A percentile compares a stretch with the other conserved stretches of the same genome.
phyloP scores from a whole-genome alignment of 148 eudicot species.

The Spergularia marina region DNA sequence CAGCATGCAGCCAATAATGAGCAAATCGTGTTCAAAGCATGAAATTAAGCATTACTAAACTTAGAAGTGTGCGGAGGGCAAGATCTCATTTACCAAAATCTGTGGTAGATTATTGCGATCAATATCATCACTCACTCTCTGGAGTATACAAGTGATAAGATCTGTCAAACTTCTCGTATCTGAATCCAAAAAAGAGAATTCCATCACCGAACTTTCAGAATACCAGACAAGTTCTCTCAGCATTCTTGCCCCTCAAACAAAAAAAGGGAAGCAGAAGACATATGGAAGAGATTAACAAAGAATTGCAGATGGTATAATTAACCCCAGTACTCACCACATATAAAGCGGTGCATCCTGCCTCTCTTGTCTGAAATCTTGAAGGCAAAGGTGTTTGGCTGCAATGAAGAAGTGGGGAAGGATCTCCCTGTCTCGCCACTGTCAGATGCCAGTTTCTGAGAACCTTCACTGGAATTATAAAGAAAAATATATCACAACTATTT shows the following conservation, averaged over 20 bases:
- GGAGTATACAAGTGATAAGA: conserved; percentile 78
- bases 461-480: conserved; percentile 39
- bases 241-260: background rate
- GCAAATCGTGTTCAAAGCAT: conserved; percentile 12
- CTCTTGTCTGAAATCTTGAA: conserved; percentile 83
- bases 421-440: conserved; percentile 62
- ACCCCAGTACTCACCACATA: conserved; percentile 54
- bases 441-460: conserved; percentile 63
- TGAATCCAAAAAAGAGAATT: conserved; percentile 27
- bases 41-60: background rate
- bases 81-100: conserved; percentile 52
- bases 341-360: conserved; percentile 89
- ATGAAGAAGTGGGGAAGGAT: conserved; percentile 44
- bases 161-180: conserved; percentile 75
- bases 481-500: background rate
- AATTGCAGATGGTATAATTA: background rate
- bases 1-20: conserved; percentile 18
- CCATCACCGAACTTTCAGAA: background rate
- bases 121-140: conserved; percentile 86
- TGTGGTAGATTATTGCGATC: conserved; percentile 75
- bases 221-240: background rate
- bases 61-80: background rate
- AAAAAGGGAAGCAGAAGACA: too few species aligned
- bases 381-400: conserved; percentile 44
- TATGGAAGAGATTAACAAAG: background rate